Evolutionary conservation across 805 yeast species (phyloP).

Genomic region (Candida anglica): DNA sequence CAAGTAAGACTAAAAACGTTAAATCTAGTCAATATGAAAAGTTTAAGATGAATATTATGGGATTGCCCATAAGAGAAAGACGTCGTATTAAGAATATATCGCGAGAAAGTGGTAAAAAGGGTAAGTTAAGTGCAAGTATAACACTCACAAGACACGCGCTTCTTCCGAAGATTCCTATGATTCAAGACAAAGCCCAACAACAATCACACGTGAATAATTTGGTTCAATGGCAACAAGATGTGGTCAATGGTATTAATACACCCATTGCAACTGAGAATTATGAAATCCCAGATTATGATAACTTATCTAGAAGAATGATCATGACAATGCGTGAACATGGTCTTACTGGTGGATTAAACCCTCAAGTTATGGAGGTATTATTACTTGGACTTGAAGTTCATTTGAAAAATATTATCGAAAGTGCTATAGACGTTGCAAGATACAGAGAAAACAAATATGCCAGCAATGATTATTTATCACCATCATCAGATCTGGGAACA

Average conservation of each 20-base stretch:
- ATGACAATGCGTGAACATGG: conserved; percentile 92
- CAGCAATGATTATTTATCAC: conserved; percentile 27
- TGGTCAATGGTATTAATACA: conserved; percentile 77
- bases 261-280: conserved; percentile 74
- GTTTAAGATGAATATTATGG: conserved; percentile 81
- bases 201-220: conserved; percentile 47
- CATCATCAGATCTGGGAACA: conserved; percentile 7
- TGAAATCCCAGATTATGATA: conserved; percentile 79
- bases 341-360: conserved; percentile 70
- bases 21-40: conserved; percentile 72
- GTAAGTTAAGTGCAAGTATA: conserved; percentile 65
- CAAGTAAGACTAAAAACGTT: conserved; percentile 42
- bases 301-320: conserved; percentile 61
- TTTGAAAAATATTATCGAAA: conserved; percentile 68
- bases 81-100: conserved; percentile 80
- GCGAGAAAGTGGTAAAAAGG: conserved; percentile 75
- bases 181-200: conserved; percentile 45
- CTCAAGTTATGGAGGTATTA: conserved; percentile 74
- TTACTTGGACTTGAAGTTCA: conserved; percentile 80
- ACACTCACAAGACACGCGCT: conserved; percentile 68
- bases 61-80: conserved; percentile 80
- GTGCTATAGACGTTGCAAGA: conserved; percentile 67
- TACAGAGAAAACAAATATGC: conserved; percentile 50
- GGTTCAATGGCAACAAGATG: conserved; percentile 89
- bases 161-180: conserved; percentile 82